Percentiles rank a stretch among this genome's conserved stretches.
Evolutionary conservation across 2,329 filamentous ascomycete species (phyloP).

Genomic region (Pseudodiploospora longispora): DNA sequence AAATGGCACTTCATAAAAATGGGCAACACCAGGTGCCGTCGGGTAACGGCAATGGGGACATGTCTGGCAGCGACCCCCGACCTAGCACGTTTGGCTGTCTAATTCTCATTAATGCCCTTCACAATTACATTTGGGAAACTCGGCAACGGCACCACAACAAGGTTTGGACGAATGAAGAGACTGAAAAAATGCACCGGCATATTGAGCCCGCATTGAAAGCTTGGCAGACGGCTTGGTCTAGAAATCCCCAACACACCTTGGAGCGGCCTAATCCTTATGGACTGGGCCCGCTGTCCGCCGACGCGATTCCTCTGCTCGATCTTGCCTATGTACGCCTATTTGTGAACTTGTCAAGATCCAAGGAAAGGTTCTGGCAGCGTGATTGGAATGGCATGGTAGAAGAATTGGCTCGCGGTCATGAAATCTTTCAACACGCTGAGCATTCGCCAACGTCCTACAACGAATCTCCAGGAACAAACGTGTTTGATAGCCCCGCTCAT

Average conservation of each 20-base stretch:
- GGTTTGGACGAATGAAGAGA: slow-evolving; percentile 85
- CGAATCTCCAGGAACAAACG: slow-evolving; percentile 35
- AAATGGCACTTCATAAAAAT: slow-evolving; percentile 11
- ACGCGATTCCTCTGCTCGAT: slow-evolving; percentile 84
- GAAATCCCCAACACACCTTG: slow-evolving; percentile 74
- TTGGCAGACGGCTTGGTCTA: slow-evolving; percentile 89
- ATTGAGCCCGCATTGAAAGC: slow-evolving; percentile 90
- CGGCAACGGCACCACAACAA: slow-evolving; percentile 81
- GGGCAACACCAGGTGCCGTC: slow-evolving; percentile 8
- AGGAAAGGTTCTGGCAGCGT: slow-evolving; percentile 88
- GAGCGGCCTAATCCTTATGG: slow-evolving; percentile 81
- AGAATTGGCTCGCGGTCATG: slow-evolving; percentile 70
- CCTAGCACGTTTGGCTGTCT: slow-evolving; percentile 91
- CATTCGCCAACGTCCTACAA: slow-evolving; percentile 46
- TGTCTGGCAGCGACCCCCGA: slow-evolving; percentile 55
- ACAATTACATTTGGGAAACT: slow-evolving; percentile 98
- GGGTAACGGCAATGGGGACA: slow-evolving; percentile 24
- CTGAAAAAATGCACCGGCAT: slow-evolving; percentile 90
- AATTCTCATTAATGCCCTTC: slow-evolving; percentile 84
- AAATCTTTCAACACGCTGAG: slow-evolving; percentile 66
- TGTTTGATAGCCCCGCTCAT: slow-evolving; percentile 37
- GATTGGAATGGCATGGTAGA: slow-evolving; percentile 90
- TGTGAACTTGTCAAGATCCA: slow-evolving; percentile 84
- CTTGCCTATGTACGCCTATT: slow-evolving; percentile 88
- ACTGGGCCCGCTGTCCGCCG: slow-evolving; percentile 73